Evolutionary conservation across 2,329 filamentous ascomycete genomes (phyloP).

Genomic region (Acarospora socialis): DNA sequence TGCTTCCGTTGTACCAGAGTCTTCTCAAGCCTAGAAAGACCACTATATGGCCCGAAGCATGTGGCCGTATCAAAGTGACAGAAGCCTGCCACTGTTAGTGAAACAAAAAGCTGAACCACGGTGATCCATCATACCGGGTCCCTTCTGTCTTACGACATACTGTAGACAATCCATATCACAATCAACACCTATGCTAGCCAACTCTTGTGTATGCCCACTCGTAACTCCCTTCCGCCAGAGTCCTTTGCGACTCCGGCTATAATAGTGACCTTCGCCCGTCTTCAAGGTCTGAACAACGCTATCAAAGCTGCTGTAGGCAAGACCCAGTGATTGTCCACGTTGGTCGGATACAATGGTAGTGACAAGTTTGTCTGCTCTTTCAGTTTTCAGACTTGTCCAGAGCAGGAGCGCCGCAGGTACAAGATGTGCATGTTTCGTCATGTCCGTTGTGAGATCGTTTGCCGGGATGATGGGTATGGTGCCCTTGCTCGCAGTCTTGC

Average conservation of each 20-base stretch:
- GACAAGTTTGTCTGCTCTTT: conserved; percentile 69
- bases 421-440: conserved; percentile 41
- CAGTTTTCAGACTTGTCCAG: conserved; percentile 60
- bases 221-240: conserved; percentile 95
- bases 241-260: conserved; percentile 76
- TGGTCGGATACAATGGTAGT: conserved; percentile 88
- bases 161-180: conserved; percentile 88
- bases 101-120: background rate
- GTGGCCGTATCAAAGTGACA: conserved; percentile 86
- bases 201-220: conserved; percentile 83
- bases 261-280: conserved; percentile 76
- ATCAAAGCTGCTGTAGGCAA: conserved; percentile 89
- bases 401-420: conserved; percentile 59
- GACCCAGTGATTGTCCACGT: conserved; percentile 64
- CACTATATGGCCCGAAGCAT: conserved; percentile 76
- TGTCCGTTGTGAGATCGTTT: conserved; percentile 25
- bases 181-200: conserved; percentile 72
- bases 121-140: conserved; percentile 39
- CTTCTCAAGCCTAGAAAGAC: conserved; percentile 72
- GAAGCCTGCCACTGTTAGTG: conserved; percentile 43
- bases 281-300: conserved; percentile 76
- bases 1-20: conserved; percentile 69
- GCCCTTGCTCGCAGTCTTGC: conserved; percentile 7
- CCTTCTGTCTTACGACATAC: conserved; percentile 81
- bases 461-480: conserved; percentile 10